A percentile compares a stretch with the other conserved stretches of the same genome.
Evolutionary conservation across 2,329 filamentous ascomycete species (phyloP).

Genomic region (Rhynchosporium secalis): DNA sequence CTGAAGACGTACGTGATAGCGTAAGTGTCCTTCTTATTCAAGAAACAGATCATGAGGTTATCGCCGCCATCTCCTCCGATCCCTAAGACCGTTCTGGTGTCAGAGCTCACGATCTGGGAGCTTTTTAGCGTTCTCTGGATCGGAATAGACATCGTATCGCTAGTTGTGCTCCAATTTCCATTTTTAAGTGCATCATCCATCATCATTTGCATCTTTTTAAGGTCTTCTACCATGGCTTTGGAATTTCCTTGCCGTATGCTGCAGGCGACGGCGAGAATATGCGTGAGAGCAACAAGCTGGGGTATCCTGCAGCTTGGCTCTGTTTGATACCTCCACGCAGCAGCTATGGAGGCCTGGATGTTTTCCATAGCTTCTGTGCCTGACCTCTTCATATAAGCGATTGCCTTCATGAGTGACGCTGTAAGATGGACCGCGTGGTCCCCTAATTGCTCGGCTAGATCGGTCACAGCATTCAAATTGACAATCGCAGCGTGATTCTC

Average conservation of each 20-base stretch:
- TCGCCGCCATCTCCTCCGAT: constrained; percentile 49
- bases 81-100: constrained; percentile 58
- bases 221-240: constrained; percentile 57
- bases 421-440: constrained; percentile 66
- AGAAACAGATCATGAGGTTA: constrained; percentile 59
- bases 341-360: constrained; percentile 72
- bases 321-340: constrained; percentile 69
- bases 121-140: constrained; percentile 53
- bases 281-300: constrained; percentile 64
- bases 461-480: constrained; percentile 64
- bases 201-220: constrained; percentile 60
- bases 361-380: constrained; percentile 67
- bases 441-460: constrained; percentile 57
- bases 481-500: constrained; percentile 66
- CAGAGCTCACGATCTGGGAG: constrained; percentile 54
- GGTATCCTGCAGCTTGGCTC: constrained; percentile 62
- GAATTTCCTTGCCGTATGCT: constrained; percentile 64
- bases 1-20: constrained; percentile 33
- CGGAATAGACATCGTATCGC: constrained; percentile 53
- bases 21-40: constrained; percentile 59
- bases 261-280: constrained; percentile 70
- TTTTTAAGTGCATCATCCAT: constrained; percentile 56
- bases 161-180: constrained; percentile 39
- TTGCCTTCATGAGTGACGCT: constrained; percentile 66
- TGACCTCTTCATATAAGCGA: constrained; percentile 65